phyloP scores from a whole-genome alignment of 2,329 filamentous ascomycete genomes.

The Aspergillus calidoustus region DNA sequence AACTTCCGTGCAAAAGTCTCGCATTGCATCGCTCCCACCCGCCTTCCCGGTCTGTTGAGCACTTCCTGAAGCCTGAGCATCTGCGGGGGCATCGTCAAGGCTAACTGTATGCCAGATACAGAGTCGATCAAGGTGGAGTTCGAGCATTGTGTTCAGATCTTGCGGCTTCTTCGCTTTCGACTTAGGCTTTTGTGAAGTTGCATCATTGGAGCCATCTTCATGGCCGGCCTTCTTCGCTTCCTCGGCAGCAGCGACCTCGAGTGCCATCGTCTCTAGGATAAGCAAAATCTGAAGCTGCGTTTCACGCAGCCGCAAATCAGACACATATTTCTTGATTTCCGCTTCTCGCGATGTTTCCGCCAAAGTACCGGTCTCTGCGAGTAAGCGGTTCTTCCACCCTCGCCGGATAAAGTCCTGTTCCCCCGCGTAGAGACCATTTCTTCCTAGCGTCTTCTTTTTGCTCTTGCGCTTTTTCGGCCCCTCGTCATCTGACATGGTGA shows the following conservation, averaged over 20 bases:
- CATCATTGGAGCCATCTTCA: conserved; percentile 20
- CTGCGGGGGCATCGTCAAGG: conserved; percentile 40
- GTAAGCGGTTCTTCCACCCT: conserved; percentile 52
- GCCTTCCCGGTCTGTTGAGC: conserved; percentile 38
- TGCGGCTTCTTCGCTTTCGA: conserved; percentile 45
- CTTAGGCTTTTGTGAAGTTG: conserved; percentile 26
- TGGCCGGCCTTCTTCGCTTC: conserved; percentile 25
- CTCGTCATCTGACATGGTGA: conserved; percentile 45
- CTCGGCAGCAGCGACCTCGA: conserved; percentile 39
- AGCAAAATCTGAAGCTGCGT: conserved; percentile 56
- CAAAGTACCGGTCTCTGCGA: conserved; percentile 32
- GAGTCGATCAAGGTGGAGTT: conserved; percentile 53
- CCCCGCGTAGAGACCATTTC: conserved; percentile 52
- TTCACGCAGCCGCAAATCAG: conserved; percentile 52
- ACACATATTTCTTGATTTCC: conserved; percentile 46
- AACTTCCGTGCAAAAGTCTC: conserved; percentile 56
- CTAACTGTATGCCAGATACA: conserved; percentile 57
- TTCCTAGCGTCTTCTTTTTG: conserved; percentile 49
- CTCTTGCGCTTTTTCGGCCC: conserved; percentile 37
- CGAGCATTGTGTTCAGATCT: conserved; percentile 49
- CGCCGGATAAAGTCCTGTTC: conserved; percentile 48
- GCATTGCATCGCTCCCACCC: conserved; percentile 49
- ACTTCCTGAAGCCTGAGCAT: conserved; percentile 34
- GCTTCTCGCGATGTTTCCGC: conserved; percentile 38
- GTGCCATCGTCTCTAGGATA: conserved; percentile 51